These are phyloP conservation scores for Aspergillus pseudoterreus DNA, from an alignment of 2,329 filamentous ascomycete genomes.

Conservation along the genomic window DNA sequence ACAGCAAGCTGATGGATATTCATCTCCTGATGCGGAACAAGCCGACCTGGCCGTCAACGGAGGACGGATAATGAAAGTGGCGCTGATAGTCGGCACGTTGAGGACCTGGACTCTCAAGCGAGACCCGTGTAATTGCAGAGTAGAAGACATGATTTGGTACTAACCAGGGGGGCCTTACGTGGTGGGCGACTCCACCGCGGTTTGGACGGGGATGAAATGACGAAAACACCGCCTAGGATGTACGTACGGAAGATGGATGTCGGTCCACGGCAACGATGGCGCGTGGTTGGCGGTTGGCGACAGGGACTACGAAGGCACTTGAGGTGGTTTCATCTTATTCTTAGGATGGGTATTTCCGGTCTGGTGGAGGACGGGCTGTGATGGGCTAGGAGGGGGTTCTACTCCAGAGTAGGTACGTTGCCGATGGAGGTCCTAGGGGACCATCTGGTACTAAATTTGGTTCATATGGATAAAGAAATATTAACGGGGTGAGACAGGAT, in stretches of 20 bases:
- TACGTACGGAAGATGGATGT: not conserved
- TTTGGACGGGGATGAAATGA: not conserved
- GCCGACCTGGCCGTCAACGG: not conserved
- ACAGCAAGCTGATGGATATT: not conserved
- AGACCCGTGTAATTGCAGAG: too few relatives aligned
- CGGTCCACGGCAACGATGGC: not conserved
- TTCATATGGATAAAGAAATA: too few relatives aligned
- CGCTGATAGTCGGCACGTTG: not conserved
- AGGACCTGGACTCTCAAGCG: too few relatives aligned
- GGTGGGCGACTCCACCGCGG: constrained; percentile 1
- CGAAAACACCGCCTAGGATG: not conserved
- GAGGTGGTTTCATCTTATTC: not conserved
- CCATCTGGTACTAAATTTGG: too few relatives aligned
- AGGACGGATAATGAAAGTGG: not conserved
- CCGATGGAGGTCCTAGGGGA: too few relatives aligned
- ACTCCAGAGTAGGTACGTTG: too few relatives aligned
- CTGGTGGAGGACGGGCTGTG: not conserved
- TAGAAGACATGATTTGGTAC: not conserved
- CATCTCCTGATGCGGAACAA: not conserved
- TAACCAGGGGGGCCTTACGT: not conserved
- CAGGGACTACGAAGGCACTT: not conserved
- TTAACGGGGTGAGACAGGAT: constrained; percentile 5
- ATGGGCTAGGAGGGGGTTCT: too few relatives aligned
- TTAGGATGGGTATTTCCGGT: not conserved
- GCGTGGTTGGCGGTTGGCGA: constrained; percentile 1